Conservation (phyloP, 345 rosid species). For the Geranium brycei region DNA sequence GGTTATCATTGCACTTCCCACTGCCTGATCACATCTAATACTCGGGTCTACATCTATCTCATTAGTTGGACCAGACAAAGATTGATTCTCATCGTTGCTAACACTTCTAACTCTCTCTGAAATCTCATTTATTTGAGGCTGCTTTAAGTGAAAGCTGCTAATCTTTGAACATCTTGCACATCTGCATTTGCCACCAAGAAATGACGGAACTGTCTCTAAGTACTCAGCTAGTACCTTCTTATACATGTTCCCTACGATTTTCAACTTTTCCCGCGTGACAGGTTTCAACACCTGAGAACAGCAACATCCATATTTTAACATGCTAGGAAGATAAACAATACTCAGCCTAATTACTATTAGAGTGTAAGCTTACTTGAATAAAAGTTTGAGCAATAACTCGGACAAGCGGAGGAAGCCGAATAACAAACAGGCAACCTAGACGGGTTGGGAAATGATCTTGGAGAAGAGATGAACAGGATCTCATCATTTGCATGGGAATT, state of each 20-base stretch:
- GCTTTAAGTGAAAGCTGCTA: conserved; percentile 8
- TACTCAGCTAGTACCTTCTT: conserved; percentile 40
- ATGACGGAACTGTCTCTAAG: conserved; percentile 62
- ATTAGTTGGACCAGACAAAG: conserved; percentile 8
- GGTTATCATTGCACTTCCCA: conserved; percentile 48
- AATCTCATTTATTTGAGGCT: conserved; percentile 13
- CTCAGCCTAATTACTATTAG: too few relatives aligned
- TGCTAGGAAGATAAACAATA: too few relatives aligned
- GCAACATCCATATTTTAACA: conserved; percentile 1
- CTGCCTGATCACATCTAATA: conserved; percentile 33
- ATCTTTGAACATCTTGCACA: conserved; percentile 50
- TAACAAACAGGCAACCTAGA: conserved; percentile 70
- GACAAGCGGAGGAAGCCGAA: conserved; percentile 78
- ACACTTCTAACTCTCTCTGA: conserved; percentile 9
- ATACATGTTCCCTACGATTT: conserved; percentile 64
- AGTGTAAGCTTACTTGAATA: conserved; percentile 45
- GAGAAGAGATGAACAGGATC: conserved; percentile 71
- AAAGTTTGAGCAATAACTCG: conserved; percentile 81
- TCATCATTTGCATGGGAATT: conserved; percentile 84
- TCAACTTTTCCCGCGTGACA: conserved; percentile 62
- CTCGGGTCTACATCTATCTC: conserved; percentile 22
- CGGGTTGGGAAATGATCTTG: conserved; percentile 87
- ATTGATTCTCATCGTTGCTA: conserved; percentile 20
- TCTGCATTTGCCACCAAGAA: conserved; percentile 69
- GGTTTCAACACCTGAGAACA: conserved; percentile 62